Conservation (phyloP, 2,329 filamentous ascomycete species). For the Neurospora sp. region DNA sequence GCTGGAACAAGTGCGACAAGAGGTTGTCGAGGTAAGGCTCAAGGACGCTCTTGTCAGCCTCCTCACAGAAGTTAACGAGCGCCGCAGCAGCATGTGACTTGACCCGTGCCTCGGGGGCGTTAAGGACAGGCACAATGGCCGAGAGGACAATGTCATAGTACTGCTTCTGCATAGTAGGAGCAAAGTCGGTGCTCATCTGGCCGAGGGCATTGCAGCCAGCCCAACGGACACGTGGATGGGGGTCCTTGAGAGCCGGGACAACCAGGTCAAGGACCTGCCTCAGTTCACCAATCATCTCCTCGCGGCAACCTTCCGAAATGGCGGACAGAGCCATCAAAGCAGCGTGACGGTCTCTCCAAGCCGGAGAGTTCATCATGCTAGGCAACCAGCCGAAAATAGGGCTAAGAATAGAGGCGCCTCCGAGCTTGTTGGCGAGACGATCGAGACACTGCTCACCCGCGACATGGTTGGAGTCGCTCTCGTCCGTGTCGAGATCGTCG, state of each 20-base stretch:
- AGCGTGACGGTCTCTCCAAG: slow-evolving; percentile 92
- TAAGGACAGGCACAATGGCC: slow-evolving; percentile 84
- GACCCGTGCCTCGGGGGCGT: slow-evolving; percentile 83
- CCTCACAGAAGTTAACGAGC: slow-evolving; percentile 97
- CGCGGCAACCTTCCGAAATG: slow-evolving; percentile 93
- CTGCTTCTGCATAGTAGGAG: slow-evolving; percentile 93
- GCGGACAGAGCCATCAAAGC: slow-evolving; percentile 98
- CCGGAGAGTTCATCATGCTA: slow-evolving; percentile 89
- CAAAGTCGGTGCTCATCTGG: slow-evolving; percentile 99
- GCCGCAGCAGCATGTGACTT: slow-evolving; percentile 97
- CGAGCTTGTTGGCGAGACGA: slow-evolving; percentile 90
- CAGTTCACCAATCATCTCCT: slow-evolving; percentile 89
- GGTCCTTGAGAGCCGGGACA: slow-evolving; percentile 80
- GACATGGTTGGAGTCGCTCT: slow-evolving; percentile 95
- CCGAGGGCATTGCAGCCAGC: slow-evolving; percentile 97
- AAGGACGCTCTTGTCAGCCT: slow-evolving; percentile 83
- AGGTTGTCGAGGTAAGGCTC: slow-evolving; percentile 90
- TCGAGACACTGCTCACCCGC: slow-evolving; percentile 99
- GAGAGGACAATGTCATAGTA: slow-evolving; percentile 82
- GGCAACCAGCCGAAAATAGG: slow-evolving; percentile 96
- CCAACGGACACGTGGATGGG: slow-evolving; percentile 90
- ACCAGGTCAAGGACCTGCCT: slow-evolving; percentile 91
- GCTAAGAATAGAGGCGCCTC: slow-evolving; percentile 81
- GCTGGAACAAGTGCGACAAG: slow-evolving; percentile 71
- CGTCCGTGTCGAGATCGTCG: slow-evolving; percentile 90